These are phyloP conservation scores for Tagetes patula DNA, from an alignment of 129 eudicot species.

Conservation along the genomic window DNA sequence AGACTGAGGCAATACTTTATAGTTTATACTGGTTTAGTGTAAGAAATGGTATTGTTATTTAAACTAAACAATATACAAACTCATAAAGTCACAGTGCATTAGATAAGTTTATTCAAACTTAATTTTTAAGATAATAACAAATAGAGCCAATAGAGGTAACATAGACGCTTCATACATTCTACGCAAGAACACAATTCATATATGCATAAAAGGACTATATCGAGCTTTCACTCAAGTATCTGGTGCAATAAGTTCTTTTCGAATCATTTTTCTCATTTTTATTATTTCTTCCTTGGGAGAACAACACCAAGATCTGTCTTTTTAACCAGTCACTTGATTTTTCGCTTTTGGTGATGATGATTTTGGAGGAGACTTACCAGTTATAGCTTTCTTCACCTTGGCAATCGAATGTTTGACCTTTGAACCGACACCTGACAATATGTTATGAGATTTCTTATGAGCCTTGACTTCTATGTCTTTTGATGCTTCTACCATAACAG, in stretches of 20 bases:
- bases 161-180: conserved; percentile 21
- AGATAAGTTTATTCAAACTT: not conserved
- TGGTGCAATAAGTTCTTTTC: conserved; percentile 2
- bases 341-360: conserved; percentile 50
- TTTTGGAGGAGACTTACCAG: conserved; percentile 63
- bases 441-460: conserved; percentile 64
- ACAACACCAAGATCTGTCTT: not conserved
- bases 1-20: not conserved
- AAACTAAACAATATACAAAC: not conserved
- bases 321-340: conserved; percentile 21
- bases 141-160: not conserved
- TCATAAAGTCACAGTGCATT: not conserved
- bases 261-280: conserved; percentile 12
- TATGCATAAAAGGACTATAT: conserved; percentile 17
- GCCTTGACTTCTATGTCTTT: conserved; percentile 55
- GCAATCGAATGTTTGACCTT: conserved; percentile 79
- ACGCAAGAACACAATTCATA: conserved; percentile 28
- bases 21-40: not conserved
- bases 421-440: conserved; percentile 79
- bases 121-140: conserved; percentile 10
- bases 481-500: conserved; percentile 61
- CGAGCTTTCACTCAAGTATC: conserved; percentile 8
- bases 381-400: conserved; percentile 77
- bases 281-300: conserved; percentile 13
- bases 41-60: not conserved